Percentiles rank a stretch among this genome's conserved stretches.
phyloP scores from a whole-genome alignment of 1,139 yeast genomes.

The Suhomyces ambrosiae region DNA sequence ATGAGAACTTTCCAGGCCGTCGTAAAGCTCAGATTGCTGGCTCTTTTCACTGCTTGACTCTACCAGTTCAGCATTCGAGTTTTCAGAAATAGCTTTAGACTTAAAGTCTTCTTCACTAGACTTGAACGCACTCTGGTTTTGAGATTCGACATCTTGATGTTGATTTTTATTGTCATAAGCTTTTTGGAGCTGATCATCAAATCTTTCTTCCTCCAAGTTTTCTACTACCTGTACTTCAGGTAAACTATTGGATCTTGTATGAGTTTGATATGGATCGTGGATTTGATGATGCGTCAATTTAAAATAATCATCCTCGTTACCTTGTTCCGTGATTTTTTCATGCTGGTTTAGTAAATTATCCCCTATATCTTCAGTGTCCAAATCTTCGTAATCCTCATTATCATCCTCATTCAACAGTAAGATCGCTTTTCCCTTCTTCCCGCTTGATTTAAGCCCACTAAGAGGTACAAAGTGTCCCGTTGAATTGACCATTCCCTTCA shows the following conservation, averaged over 20 bases:
- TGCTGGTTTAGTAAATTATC: not conserved
- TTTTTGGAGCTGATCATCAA: not conserved
- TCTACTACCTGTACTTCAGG: slow-evolving; percentile 2
- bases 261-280: not conserved
- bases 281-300: not conserved
- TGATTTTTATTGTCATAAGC: slow-evolving; percentile 2
- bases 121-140: too few species aligned
- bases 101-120: too few species aligned
- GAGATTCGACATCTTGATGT: not conserved
- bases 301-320: slow-evolving; percentile 7
- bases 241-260: slow-evolving; percentile 3
- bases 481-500: slow-evolving; percentile 32
- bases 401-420: slow-evolving; percentile 34
- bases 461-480: slow-evolving; percentile 17
- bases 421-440: slow-evolving; percentile 45
- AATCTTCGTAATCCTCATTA: slow-evolving; percentile 17
- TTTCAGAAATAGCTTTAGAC: too few species aligned
- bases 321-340: not conserved
- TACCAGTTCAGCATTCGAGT: not conserved
- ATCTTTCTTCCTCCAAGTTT: slow-evolving; percentile 1
- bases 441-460: slow-evolving; percentile 42
- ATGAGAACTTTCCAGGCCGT: slow-evolving; percentile 6
- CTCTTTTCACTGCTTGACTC: slow-evolving; percentile 1
- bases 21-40: slow-evolving; percentile 5
- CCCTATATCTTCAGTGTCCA: slow-evolving; percentile 15